phyloP scores from a whole-genome alignment of 2,329 filamentous ascomycete genomes.

The Penicillium sp. region DNA sequence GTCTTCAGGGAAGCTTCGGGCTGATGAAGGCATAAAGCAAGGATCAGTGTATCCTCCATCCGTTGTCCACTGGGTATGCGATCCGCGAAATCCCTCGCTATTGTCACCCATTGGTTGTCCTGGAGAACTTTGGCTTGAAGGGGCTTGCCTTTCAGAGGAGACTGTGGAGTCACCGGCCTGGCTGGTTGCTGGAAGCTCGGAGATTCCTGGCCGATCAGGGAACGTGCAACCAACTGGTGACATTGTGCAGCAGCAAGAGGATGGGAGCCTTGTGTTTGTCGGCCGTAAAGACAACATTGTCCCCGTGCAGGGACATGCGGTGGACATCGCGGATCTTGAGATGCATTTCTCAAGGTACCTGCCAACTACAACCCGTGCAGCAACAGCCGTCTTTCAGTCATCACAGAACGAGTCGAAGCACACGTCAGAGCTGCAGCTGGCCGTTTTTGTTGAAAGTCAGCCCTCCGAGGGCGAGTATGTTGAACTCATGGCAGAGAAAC shows the following conservation, averaged over 20 bases:
- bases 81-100: constrained; percentile 34
- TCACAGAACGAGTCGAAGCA: constrained; percentile 15
- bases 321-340: constrained; percentile 46
- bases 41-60: constrained; percentile 38
- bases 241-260: constrained; percentile 31
- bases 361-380: constrained; percentile 30
- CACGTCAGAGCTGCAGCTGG: constrained; percentile 21
- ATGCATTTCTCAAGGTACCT: constrained; percentile 40
- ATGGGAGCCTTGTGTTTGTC: constrained; percentile 33
- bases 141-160: constrained; percentile 31
- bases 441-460: constrained; percentile 39
- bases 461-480: constrained; percentile 27
- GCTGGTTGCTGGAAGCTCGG: constrained; percentile 37
- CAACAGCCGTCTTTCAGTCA: constrained; percentile 29
- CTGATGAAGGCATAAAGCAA: constrained; percentile 20
- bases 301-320: constrained; percentile 40
- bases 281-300: constrained; percentile 37
- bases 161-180: constrained; percentile 27
- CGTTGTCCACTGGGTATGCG: constrained; percentile 31
- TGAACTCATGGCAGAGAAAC: constrained; percentile 27
- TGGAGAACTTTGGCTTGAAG: constrained; percentile 46
- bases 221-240: constrained; percentile 35
- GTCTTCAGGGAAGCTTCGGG: constrained; percentile 25
- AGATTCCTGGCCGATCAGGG: constrained; percentile 31
- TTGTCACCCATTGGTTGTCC: constrained; percentile 46